phyloP scores from a whole-genome alignment of 176 grass and related monocot genomes.

The Miscanthus lutarioriparius region DNA sequence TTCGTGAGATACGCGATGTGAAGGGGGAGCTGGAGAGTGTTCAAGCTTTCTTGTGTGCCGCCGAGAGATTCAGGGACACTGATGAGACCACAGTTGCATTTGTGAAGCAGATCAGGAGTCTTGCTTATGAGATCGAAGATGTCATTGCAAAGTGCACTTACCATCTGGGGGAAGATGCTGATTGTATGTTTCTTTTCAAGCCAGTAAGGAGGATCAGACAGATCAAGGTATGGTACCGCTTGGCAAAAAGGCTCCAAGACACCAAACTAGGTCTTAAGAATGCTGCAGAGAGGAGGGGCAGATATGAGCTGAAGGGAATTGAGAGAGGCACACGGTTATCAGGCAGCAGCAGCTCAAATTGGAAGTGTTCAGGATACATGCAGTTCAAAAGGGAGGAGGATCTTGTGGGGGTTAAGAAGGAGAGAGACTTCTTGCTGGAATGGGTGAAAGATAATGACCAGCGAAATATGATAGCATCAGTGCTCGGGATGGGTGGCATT shows the following conservation, averaged over 20 bases:
- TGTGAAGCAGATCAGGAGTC: slow-evolving; percentile 16
- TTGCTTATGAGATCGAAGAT: slow-evolving; percentile 22
- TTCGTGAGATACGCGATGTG: slow-evolving; percentile 1
- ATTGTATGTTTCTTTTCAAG: neutral
- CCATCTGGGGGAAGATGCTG: neutral
- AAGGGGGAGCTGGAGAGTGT: slow-evolving; percentile 16
- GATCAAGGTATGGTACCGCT: neutral
- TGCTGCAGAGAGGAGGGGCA: neutral
- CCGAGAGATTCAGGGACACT: neutral
- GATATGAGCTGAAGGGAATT: neutral
- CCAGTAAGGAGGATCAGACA: slow-evolving; percentile 18
- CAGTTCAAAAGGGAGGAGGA: slow-evolving; percentile 26
- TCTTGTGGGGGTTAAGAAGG: slow-evolving; percentile 19
- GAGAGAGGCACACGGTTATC: neutral
- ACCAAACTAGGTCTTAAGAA: neutral
- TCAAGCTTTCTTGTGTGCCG: slow-evolving; percentile 13
- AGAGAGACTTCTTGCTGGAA: neutral
- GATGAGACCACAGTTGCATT: neutral
- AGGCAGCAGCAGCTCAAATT: neutral
- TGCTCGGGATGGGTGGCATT: slow-evolving; percentile 15
- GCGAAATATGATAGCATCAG: slow-evolving; percentile 8
- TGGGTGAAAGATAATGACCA: neutral
- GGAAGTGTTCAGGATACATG: neutral
- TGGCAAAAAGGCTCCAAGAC: neutral
- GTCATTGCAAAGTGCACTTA: slow-evolving; percentile 6